These are phyloP conservation scores for Calonectria hawksworthii DNA, from an alignment of 2,329 filamentous ascomycete genomes.

Conservation along the genomic window DNA sequence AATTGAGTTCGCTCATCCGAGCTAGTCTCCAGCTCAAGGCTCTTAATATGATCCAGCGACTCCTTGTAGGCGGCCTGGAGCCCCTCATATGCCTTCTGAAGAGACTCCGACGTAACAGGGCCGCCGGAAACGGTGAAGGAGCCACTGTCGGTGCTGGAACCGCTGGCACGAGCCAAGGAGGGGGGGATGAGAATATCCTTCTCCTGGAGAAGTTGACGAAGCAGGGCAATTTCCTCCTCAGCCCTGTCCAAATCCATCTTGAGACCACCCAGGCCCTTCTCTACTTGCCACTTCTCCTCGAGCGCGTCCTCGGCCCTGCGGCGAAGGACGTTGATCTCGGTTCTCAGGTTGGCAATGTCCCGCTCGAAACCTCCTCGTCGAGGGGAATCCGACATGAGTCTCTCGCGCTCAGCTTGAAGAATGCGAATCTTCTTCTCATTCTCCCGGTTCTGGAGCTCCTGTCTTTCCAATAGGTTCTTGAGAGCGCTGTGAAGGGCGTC, in stretches of 20 bases:
- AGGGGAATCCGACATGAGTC: slow-evolving; percentile 77
- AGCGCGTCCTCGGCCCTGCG: slow-evolving; percentile 93
- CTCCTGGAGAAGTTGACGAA: slow-evolving; percentile 83
- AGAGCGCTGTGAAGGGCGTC: slow-evolving; percentile 92
- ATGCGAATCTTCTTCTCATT: slow-evolving; percentile 84
- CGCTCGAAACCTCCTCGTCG: slow-evolving; percentile 84
- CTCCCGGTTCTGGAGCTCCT: slow-evolving; percentile 86
- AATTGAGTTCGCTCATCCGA: slow-evolving; percentile 71
- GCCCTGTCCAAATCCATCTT: slow-evolving; percentile 98
- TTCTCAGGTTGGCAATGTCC: slow-evolving; percentile 83
- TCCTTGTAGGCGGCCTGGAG: slow-evolving; percentile 79
- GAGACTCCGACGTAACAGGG: slow-evolving; percentile 76
- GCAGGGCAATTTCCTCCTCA: slow-evolving; percentile 90
- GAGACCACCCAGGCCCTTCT: slow-evolving; percentile 87
- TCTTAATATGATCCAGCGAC: slow-evolving; percentile 76
- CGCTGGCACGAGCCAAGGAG: slow-evolving; percentile 63
- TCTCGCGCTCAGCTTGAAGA: slow-evolving; percentile 84
- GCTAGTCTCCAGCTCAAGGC: slow-evolving; percentile 67
- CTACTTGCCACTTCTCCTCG: slow-evolving; percentile 96
- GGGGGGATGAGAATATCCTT: slow-evolving; percentile 84
- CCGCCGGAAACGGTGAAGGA: slow-evolving; percentile 47
- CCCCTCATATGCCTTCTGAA: slow-evolving; percentile 81
- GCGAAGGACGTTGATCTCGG: slow-evolving; percentile 87
- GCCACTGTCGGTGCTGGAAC: slow-evolving; percentile 46
- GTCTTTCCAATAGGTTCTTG: slow-evolving; percentile 86